A percentile compares a stretch with the other conserved stretches of the same genome.
Evolutionary conservation across 2,329 filamentous ascomycete genomes (phyloP).

Genomic region (Lecanicillium sp.): DNA sequence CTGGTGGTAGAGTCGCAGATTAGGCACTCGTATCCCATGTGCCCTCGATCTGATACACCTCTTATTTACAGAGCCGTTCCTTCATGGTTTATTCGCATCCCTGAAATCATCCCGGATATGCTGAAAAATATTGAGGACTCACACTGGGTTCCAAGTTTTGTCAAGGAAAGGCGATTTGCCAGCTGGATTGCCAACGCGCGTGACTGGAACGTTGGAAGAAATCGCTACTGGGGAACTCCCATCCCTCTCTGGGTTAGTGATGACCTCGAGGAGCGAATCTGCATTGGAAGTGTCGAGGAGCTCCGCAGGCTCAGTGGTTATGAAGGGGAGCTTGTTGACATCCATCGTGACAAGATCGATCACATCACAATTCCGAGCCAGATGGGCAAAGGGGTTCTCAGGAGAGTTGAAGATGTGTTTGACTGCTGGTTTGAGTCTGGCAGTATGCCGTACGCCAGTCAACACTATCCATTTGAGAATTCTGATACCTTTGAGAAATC

Average conservation of each 20-base stretch:
- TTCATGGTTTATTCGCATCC: constrained; percentile 90
- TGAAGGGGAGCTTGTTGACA: constrained; percentile 70
- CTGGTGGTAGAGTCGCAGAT: constrained; percentile 80
- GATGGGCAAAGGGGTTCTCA: constrained; percentile 74
- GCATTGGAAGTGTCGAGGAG: constrained; percentile 76
- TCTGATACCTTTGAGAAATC: constrained; percentile 68
- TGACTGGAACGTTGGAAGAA: constrained; percentile 93
- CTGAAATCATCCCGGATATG: constrained; percentile 77
- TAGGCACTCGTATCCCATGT: constrained; percentile 88
- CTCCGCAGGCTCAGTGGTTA: constrained; percentile 82
- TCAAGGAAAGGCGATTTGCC: constrained; percentile 85
- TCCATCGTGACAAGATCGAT: constrained; percentile 90
- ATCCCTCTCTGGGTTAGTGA: constrained; percentile 89
- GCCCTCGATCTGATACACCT: constrained; percentile 88
- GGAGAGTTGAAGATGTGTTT: constrained; percentile 79
- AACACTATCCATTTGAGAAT: constrained; percentile 90
- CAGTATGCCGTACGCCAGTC: constrained; percentile 87
- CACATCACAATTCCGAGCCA: constrained; percentile 89
- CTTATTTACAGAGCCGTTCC: constrained; percentile 88
- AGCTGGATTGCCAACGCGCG: constrained; percentile 87
- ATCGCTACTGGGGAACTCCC: constrained; percentile 92
- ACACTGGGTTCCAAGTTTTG: constrained; percentile 84
- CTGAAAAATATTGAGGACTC: constrained; percentile 82
- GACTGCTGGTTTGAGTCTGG: constrained; percentile 98
- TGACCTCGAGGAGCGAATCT: constrained; percentile 78